Percentiles rank a stretch among this genome's conserved stretches.
These are phyloP conservation scores for Tuber aestivum DNA, from an alignment of 495 filamentous ascomycete species.

Conservation along the genomic window DNA sequence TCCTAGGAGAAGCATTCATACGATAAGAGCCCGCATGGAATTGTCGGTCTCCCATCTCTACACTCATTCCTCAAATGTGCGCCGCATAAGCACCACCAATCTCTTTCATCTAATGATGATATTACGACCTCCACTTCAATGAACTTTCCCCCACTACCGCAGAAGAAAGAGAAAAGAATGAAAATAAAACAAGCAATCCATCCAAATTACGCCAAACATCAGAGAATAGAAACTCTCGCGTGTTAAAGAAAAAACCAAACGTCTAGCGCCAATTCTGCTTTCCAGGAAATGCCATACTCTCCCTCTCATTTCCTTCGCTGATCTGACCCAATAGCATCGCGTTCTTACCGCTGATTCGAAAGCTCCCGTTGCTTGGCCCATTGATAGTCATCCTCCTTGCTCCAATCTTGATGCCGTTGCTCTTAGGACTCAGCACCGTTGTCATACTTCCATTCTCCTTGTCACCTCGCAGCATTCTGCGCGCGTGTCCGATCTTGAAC, in stretches of 20 bases:
- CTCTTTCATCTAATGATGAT: neutral
- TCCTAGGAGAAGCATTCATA: neutral
- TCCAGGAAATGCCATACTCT: constrained; percentile 28
- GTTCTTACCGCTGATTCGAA: constrained; percentile 30
- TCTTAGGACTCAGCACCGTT: constrained; percentile 39
- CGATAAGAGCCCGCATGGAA: neutral
- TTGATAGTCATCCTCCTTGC: constrained; percentile 41
- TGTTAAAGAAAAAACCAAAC: constrained; percentile 1
- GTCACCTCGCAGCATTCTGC: constrained; percentile 38
- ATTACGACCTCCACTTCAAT: neutral
- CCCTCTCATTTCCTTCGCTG: constrained; percentile 27
- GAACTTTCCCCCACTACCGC: neutral
- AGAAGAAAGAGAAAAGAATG: constrained; percentile 7
- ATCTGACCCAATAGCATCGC: constrained; percentile 27
- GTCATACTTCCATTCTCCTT: constrained; percentile 37
- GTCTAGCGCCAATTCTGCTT: constrained; percentile 34
- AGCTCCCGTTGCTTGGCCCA: constrained; percentile 11
- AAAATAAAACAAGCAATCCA: constrained; percentile 31
- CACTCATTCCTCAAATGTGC: neutral
- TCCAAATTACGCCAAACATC: constrained; percentile 36
- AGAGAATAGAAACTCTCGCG: constrained; percentile 10
- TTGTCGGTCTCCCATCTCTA: constrained; percentile 3
- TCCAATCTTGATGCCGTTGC: constrained; percentile 31
- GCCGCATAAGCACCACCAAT: neutral
- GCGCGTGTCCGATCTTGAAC: constrained; percentile 36